Conservation (phyloP, 441 rosid species). For the Erodium texanum region DNA sequence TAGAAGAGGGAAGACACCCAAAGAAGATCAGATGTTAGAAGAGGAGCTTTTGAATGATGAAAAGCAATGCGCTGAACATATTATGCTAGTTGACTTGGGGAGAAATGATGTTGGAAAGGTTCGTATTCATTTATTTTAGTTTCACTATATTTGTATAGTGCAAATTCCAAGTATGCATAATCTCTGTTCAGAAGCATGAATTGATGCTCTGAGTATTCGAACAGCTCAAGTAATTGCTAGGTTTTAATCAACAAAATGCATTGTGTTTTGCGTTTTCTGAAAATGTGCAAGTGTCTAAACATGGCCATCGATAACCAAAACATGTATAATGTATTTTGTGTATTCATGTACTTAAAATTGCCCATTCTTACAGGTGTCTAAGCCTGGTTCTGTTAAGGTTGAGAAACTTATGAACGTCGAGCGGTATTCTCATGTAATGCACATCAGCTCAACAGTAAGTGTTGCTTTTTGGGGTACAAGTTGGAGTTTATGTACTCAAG, state of each 20-base stretch:
- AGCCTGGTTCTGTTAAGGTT: slow-evolving; percentile 79
- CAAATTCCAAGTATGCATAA: too few relatives aligned
- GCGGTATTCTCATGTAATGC: slow-evolving; percentile 93
- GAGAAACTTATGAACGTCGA: slow-evolving; percentile 87
- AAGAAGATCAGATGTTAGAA: slow-evolving; percentile 69
- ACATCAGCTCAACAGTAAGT: slow-evolving; percentile 85
- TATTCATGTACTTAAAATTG: neutral
- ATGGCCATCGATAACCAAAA: too few relatives aligned
- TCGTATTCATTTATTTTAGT: slow-evolving; percentile 8
- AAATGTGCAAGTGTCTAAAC: too few relatives aligned
- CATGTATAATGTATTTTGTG: too few relatives aligned
- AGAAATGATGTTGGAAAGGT: slow-evolving; percentile 99
- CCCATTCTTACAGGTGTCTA: slow-evolving; percentile 47
- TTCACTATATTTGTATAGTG: neutral
- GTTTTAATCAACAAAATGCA: too few relatives aligned
- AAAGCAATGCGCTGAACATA: slow-evolving; percentile 92
- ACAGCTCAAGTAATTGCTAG: too few relatives aligned
- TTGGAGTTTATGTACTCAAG: slow-evolving; percentile 8
- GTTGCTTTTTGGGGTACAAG: slow-evolving; percentile 3
- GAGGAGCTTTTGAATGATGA: slow-evolving; percentile 73
- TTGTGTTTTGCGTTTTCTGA: too few relatives aligned
- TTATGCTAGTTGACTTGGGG: slow-evolving; percentile 95
- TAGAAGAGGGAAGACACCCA: slow-evolving; percentile 81
- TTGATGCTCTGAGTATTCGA: too few relatives aligned
- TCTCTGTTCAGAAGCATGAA: too few relatives aligned